These are phyloP conservation scores for Panellus pusillus DNA, from an alignment of 768 basidiomycete genomes.

Conservation along the genomic window DNA sequence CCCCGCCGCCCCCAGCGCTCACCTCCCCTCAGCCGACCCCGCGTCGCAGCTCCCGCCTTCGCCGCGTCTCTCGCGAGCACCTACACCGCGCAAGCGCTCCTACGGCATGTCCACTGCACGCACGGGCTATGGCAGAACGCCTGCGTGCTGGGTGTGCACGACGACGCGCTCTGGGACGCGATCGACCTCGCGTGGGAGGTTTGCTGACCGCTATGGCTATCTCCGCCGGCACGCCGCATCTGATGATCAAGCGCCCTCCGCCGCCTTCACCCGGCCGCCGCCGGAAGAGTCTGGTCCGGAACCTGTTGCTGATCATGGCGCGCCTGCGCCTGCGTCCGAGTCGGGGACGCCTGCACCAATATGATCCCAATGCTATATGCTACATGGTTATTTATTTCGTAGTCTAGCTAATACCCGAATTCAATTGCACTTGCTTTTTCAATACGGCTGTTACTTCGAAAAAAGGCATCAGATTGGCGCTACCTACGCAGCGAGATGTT, in stretches of 20 bases:
- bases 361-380: background rate
- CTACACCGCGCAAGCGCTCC: slow-evolving; percentile 46
- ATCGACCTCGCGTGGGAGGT: slow-evolving; percentile 71
- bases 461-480: too few species aligned
- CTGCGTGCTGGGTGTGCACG: slow-evolving; percentile 66
- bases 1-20: slow-evolving; percentile 30
- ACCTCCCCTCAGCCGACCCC: slow-evolving; percentile 18
- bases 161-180: slow-evolving; percentile 63
- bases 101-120: slow-evolving; percentile 48
- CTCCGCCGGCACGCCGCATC: slow-evolving; percentile 38
- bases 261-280: background rate
- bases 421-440: slow-evolving; percentile 1
- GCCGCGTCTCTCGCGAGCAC: slow-evolving; percentile 38
- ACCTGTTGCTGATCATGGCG: too few species aligned
- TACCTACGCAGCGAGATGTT: too few species aligned
- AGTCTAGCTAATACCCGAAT: slow-evolving; percentile 7
- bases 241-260: slow-evolving; percentile 16
- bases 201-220: slow-evolving; percentile 60
- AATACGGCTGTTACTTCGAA: background rate
- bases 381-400: background rate
- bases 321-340: background rate
- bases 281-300: too few species aligned
- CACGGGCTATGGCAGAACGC: slow-evolving; percentile 75
- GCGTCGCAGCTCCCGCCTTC: slow-evolving; percentile 24
- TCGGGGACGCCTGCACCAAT: background rate